A percentile compares a stretch with the other conserved stretches of the same genome.
Conservation (phyloP, 306 rosid genomes). For the Erythrophleum fordii region DNA sequence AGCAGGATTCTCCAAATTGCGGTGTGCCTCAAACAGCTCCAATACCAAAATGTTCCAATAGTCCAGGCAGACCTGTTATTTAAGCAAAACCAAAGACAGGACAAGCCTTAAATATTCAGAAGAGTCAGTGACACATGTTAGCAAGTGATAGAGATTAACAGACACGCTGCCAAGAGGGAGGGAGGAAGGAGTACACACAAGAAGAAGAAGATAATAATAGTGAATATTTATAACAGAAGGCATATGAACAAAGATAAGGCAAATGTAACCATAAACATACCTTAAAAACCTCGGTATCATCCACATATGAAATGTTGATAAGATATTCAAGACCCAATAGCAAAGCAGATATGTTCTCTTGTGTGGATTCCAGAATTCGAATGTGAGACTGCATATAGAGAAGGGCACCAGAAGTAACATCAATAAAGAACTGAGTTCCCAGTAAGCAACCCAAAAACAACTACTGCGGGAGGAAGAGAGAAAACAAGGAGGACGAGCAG, state of each 20-base stretch:
- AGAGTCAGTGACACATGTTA: background rate
- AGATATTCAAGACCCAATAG: conserved; percentile 95
- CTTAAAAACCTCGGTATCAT: conserved; percentile 97
- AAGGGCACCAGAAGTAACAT: conserved; percentile 1
- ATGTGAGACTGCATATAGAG: conserved; percentile 69
- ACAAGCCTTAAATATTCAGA: background rate
- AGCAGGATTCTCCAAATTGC: conserved; percentile 51
- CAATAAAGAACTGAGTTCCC: conserved; percentile 16
- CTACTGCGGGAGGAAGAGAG: background rate
- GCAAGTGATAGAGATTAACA: conserved; percentile 7
- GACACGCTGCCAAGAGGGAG: background rate
- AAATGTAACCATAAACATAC: conserved; percentile 39
- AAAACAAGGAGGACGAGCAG: background rate
- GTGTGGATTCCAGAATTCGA: conserved; percentile 75
- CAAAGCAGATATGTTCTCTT: conserved; percentile 75
- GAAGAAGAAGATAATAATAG: background rate
- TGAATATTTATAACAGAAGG: background rate
- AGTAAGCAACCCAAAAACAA: background rate
- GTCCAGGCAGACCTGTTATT: conserved; percentile 88
- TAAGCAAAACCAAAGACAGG: conserved; percentile 17
- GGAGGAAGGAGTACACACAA: background rate
- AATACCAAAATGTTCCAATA: conserved; percentile 94
- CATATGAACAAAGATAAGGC: background rate
- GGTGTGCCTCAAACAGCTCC: conserved; percentile 62
- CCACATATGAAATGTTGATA: conserved; percentile 90